phyloP scores from a whole-genome alignment of 768 basidiomycete species.

The Termitomyces sp. region DNA sequence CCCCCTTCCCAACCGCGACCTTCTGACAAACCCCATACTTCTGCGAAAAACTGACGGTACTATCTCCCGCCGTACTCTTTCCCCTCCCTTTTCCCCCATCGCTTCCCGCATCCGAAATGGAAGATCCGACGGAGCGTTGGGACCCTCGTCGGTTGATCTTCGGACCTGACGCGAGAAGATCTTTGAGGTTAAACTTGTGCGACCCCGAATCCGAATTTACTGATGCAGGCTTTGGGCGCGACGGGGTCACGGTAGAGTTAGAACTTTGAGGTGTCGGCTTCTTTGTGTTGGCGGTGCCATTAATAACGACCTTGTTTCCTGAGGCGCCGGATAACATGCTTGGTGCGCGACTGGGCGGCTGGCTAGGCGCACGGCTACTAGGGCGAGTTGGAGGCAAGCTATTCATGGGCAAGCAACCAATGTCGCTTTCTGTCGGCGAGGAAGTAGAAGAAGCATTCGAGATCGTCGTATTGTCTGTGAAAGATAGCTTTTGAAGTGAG shows the following conservation, averaged over 20 bases:
- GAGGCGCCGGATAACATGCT: constrained; percentile 40
- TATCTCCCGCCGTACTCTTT: constrained; percentile 39
- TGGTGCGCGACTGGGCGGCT: constrained; percentile 43
- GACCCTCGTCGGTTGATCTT: constrained; percentile 69
- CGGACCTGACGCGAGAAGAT: constrained; percentile 67
- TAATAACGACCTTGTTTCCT: constrained; percentile 24
- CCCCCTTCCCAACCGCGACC: constrained; percentile 95
- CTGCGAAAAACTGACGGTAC: constrained; percentile 48
- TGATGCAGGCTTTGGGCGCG: constrained; percentile 31
- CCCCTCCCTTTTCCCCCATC: constrained; percentile 19
- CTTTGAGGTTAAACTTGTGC: constrained; percentile 80
- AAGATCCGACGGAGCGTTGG: constrained; percentile 59
- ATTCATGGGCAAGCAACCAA: constrained; percentile 46
- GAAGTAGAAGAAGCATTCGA: constrained; percentile 30
- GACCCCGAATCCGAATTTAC: constrained; percentile 50
- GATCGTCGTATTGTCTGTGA: constrained; percentile 21
- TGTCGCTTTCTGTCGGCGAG: constrained; percentile 51
- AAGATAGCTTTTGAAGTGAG: constrained; percentile 35
- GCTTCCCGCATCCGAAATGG: constrained; percentile 50
- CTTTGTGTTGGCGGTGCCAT: constrained; percentile 14
- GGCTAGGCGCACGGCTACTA: constrained; percentile 43
- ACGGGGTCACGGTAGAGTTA: constrained; percentile 9
- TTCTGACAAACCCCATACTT: constrained; percentile 98
- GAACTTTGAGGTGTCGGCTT: constrained; percentile 16
- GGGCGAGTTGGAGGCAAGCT: constrained; percentile 53